Evolutionary conservation across 176 grass and related monocot species (phyloP), one percentile per base, ranked within the genome.

Genomic region (Lolium multiflorum): DNA sequence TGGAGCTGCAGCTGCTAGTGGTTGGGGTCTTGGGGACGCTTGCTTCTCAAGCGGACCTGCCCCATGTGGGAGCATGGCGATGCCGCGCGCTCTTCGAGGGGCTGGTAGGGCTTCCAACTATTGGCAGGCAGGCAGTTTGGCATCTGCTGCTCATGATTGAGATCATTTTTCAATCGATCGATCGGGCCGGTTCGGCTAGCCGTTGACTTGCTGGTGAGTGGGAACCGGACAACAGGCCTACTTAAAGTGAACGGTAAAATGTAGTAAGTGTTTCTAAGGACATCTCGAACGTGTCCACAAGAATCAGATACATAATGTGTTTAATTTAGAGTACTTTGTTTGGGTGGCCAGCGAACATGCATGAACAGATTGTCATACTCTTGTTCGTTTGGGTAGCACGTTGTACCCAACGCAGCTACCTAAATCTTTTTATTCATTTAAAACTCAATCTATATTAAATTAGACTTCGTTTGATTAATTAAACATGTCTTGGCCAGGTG

Each of bases 61-160:
- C 67, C 59, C 83, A 75, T 85, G 72, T 65, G 83, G 46, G 24
- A 84, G 82, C 82, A 22, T 74, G 39, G 54, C 54, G 4, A 74
- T 17, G 81, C 38, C 41, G 55, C 70, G 14, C 71, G 15, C 72
- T 51, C 7, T 51, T 75, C 24, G 47, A 75, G 54, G 21, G 54
- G 16, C 9, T 21, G 68, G 38, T 41, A 55, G 49, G 2, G 13
- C 39, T 18, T 50, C 21, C 21, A 31, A 49, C 82, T 74, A 31
- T 63, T 76, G 71, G 71, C 25, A 71, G 26, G 28, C 25, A 71
- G 26, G 41, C 41, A 43, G 41, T 49, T 52, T 21, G 56, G 41
- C 71, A n/a, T 63, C 56, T 21, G 46, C 43, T 76, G 18, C 26
- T 11, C 16, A 63, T 77, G 72, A 85, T 85, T 85, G 43, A 20